phyloP scores from a whole-genome alignment of 352 stramenopile genomes.

The Ochromonadaceae sp. region DNA sequence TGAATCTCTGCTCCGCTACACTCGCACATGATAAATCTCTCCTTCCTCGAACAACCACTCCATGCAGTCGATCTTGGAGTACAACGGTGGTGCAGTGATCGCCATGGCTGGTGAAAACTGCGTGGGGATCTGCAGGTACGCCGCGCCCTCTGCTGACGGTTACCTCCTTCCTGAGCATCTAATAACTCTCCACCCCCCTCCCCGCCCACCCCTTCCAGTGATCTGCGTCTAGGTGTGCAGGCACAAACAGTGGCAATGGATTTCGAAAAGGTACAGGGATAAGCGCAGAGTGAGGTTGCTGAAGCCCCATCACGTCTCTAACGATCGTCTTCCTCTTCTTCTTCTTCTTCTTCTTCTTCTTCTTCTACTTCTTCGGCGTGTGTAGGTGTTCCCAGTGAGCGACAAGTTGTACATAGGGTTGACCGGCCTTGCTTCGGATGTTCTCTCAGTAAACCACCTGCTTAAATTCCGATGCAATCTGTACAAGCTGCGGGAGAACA shows the following conservation, averaged over 20 bases:
- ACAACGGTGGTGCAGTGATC: constrained; percentile 97
- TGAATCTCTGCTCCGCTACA: too few relatives aligned
- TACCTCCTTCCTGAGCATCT: not conserved
- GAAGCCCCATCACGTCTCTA: too few relatives aligned
- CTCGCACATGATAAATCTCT: too few relatives aligned
- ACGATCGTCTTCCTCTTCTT: not conserved
- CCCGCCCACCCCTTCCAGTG: constrained; percentile 48
- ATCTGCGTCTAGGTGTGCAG: constrained; percentile 89
- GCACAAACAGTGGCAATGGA: constrained; percentile 89
- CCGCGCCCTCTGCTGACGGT: not conserved
- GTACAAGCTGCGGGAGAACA: constrained; percentile 96
- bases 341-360: not conserved
- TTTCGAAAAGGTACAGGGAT: constrained; percentile 71
- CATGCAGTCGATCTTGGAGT: too few relatives aligned
- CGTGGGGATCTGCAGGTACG: constrained; percentile 85
- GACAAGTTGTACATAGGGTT: constrained; percentile 81
- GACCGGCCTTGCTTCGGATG: constrained; percentile 90
- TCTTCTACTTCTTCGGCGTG: not conserved
- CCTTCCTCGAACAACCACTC: too few relatives aligned
- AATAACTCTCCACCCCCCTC: not conserved
- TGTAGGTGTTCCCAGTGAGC: constrained; percentile 82
- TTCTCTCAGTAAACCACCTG: constrained; percentile 88
- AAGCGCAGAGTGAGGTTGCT: too few relatives aligned
- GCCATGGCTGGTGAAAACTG: constrained; percentile 98
- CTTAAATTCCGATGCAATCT: constrained; percentile 70